Percentiles rank a stretch among this genome's conserved stretches.
phyloP scores from a whole-genome alignment of 768 basidiomycete genomes.

The Xerocomellus dryophilus region DNA sequence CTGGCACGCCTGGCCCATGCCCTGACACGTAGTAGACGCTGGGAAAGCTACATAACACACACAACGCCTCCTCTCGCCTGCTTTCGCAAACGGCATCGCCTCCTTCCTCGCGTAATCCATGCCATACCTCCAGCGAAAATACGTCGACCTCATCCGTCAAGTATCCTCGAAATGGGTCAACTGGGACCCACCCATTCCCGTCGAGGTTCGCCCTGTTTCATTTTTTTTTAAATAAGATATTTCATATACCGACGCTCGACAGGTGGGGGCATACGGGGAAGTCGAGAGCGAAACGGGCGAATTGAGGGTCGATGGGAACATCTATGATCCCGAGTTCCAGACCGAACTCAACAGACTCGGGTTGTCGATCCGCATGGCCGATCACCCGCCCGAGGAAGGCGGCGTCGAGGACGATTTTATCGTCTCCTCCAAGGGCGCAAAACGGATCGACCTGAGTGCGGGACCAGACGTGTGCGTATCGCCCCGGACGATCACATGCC shows the following conservation, averaged over 20 bases:
- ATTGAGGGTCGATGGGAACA: constrained; percentile 31
- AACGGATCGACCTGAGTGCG: constrained; percentile 3
- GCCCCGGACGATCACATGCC: too few species aligned
- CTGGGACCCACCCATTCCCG: constrained; percentile 36
- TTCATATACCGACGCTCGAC: background rate
- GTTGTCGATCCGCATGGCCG: background rate
- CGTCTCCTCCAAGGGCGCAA: constrained; percentile 26
- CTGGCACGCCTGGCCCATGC: too few species aligned
- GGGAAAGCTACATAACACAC: too few species aligned
- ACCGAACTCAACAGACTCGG: constrained; percentile 9
- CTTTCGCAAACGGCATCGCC: too few species aligned
- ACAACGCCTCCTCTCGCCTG: too few species aligned
- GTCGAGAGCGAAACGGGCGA: constrained; percentile 31
- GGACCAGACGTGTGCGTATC: constrained; percentile 22
- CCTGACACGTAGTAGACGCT: too few species aligned
- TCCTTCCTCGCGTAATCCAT: background rate
- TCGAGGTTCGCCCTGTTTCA: constrained; percentile 25
- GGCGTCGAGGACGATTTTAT: constrained; percentile 23
- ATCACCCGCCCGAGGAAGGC: constrained; percentile 14
- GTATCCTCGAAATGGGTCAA: constrained; percentile 38
- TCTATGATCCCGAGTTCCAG: constrained; percentile 27
- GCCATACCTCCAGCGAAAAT: constrained; percentile 29
- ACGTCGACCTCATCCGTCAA: constrained; percentile 32
- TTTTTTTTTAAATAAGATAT: background rate
- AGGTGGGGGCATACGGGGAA: constrained; percentile 37